Evolutionary conservation across 2,329 filamentous ascomycete genomes (phyloP), one percentile per base, ranked within the genome.

Genomic region (Elsinoe ampelina): DNA sequence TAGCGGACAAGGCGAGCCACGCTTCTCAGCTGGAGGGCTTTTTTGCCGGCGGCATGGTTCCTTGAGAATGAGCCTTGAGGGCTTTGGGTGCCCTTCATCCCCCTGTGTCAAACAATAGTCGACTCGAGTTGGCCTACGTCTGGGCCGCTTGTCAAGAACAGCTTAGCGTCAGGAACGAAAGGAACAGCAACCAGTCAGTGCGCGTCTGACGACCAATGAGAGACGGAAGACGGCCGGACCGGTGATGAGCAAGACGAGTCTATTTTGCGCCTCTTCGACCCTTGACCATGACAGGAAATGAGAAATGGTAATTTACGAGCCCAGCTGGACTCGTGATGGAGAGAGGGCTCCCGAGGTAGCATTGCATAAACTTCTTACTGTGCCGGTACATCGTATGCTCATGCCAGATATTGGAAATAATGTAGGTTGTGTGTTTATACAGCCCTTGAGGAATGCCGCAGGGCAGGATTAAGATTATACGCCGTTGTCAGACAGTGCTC

Each of bases 41-140:
- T 35, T 19, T 15, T 50, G 45, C 26, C 26, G 45, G n/a, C 43
- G 43, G 43, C 43, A 22, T 48, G 12, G 43, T 32, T 32, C 17
- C 30, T 17, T 52, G 48, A 52, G n/a, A n/a, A n/a, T n/a, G 48
- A 32, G 48, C 48, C 17, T 47, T 26, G 22, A n/a, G n/a, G n/a
- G n/a, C n/a, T n/a, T n/a, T n/a, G n/a, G n/a, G n/a, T n/a, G n/a
- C n/a, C 15, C 22, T 50, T 12, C 19, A 26, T 15, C 26, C 48
- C 48, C 48, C 48, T 52, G 48, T 52, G 35, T 39, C 48, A 52
- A 52, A 39, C 48, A 52, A 52, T 52, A 36, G 45, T 50, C 45
- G 15, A 15, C 26, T 13, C 22, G 30, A 39, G 32, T 52, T 39
- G 32, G 34, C 12, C 48, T 20, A 10, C 35, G 34, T 26, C 48